Base-by-base conservation (phyloP, 495 filamentous ascomycete species). In the Hypoxylon perforatum region DNA sequence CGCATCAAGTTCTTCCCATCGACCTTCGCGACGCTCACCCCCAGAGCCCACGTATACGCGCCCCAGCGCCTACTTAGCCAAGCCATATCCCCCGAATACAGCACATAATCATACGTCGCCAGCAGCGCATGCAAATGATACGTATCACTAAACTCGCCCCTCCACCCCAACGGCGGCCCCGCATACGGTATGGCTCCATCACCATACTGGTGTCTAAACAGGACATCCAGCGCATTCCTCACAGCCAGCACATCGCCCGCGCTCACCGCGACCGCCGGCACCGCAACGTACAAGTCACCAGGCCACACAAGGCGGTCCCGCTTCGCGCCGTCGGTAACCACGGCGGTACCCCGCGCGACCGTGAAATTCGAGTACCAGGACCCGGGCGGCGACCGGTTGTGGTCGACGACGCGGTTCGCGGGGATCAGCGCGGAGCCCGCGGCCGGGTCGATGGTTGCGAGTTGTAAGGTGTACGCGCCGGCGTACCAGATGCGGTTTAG, bases 81-180 rank as follows among this genome's bases (percentile, higher is more conserved):
- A 6, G 70, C 71, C 10, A 81, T 72, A 56, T 88, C 85, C 21
- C 84, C 82, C 7, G 84, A 85, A 62, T 80, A 88, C 9, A 89
- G 79, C 25, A 86, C 74, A 64, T 88, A 88, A 50, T 83, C 82
- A 70, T 85, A 87, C 5, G 81, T 85, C n/a, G 85, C 85, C 33
- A 88, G 77, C 73, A 89, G 81, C 6, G 82, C 81, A 77, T 86
- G 85, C 70, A 89, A 78, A 57, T 89, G 87, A 66, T 88, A 89
- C 6, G 85, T 88, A 53, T 88, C 85, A 44, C 79, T 79, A 67
- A 84, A 75, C 62, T 80, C 82, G n/a, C 76, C 74, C 41, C 80
- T 81, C 28, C 82, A 79, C 21, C 86, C 82, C 60, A 88, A 74
- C 14, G 86, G 86, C 22, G 84, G 86, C 0, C 87, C 86, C 17